phyloP scores from a whole-genome alignment of 2,329 filamentous ascomycete genomes.

The Taxawa tesnikishii region DNA sequence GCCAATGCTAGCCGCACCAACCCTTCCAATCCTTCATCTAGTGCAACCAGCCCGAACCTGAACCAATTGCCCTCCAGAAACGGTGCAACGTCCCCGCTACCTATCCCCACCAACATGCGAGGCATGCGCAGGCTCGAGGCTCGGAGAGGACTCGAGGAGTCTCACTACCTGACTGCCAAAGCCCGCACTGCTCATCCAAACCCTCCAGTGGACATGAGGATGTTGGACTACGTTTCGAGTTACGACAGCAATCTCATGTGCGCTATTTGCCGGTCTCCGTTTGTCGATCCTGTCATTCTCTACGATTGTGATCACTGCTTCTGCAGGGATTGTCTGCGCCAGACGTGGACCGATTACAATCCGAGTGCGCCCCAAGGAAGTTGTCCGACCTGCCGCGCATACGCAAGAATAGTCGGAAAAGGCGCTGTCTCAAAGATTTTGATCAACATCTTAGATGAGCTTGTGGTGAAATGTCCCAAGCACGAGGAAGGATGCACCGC shows the following conservation, averaged over 20 bases:
- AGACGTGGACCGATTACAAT: constrained; percentile 28
- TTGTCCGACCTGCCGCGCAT: constrained; percentile 46
- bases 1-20: too few relatives aligned
- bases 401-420: constrained; percentile 23
- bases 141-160: not conserved
- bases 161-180: not conserved
- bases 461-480: constrained; percentile 47
- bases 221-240: constrained; percentile 43
- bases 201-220: constrained; percentile 39
- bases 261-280: constrained; percentile 51
- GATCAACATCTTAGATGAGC: constrained; percentile 49
- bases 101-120: not conserved
- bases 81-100: too few relatives aligned
- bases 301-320: constrained; percentile 53
- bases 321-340: constrained; percentile 45
- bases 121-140: not conserved
- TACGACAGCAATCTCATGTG: constrained; percentile 51
- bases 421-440: constrained; percentile 37
- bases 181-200: not conserved
- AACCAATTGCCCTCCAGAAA: too few relatives aligned
- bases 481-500: constrained; percentile 40
- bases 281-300: constrained; percentile 43
- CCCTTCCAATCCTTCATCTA: too few relatives aligned
- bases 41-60: too few relatives aligned
- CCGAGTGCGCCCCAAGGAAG: constrained; percentile 20